These are phyloP conservation scores for Chaetomidium leptoderma DNA, from an alignment of 495 filamentous ascomycete species.

Conservation along the genomic window DNA sequence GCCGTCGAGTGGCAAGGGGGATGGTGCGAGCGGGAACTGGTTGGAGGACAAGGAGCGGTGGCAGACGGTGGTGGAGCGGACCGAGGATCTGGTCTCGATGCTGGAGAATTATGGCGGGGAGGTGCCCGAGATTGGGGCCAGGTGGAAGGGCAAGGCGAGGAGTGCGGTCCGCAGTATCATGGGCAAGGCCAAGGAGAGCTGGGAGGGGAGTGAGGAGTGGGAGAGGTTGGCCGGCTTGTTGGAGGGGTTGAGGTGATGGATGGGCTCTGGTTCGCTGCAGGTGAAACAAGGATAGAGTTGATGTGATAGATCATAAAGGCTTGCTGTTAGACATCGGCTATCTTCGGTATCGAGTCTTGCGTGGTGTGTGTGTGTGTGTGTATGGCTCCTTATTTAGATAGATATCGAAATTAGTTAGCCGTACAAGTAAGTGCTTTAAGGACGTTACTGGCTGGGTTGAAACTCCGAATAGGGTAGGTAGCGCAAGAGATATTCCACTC, in stretches of 20 bases:
- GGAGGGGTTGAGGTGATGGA: conserved; percentile 54
- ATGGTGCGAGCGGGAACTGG: conserved; percentile 37
- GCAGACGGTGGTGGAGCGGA: conserved; percentile 58
- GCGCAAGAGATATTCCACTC: no score
- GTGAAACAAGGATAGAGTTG: no score
- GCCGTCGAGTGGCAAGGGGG: conserved; percentile 15
- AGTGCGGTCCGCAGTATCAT: conserved; percentile 75
- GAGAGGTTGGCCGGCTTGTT: conserved; percentile 55
- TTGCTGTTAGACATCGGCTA: no score
- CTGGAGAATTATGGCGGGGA: conserved; percentile 60
- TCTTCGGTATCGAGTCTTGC: no score
- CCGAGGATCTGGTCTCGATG: conserved; percentile 59
- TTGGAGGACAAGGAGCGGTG: conserved; percentile 48
- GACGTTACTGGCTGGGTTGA: no score
- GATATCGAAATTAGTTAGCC: no score
- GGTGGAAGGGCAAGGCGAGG: conserved; percentile 85
- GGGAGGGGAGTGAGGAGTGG: conserved; percentile 76
- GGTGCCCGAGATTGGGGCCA: conserved; percentile 51
- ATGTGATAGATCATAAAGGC: no score
- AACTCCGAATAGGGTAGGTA: no score
- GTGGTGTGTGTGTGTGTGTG: no score
- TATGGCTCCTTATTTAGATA: no score
- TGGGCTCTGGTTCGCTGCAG: neutral
- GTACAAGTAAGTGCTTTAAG: no score
- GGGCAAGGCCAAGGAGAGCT: conserved; percentile 74